A percentile compares a stretch with the other conserved stretches of the same genome.
These are phyloP conservation scores for Ilyonectria destructans DNA, from an alignment of 2,329 filamentous ascomycete species.

Conservation along the genomic window DNA sequence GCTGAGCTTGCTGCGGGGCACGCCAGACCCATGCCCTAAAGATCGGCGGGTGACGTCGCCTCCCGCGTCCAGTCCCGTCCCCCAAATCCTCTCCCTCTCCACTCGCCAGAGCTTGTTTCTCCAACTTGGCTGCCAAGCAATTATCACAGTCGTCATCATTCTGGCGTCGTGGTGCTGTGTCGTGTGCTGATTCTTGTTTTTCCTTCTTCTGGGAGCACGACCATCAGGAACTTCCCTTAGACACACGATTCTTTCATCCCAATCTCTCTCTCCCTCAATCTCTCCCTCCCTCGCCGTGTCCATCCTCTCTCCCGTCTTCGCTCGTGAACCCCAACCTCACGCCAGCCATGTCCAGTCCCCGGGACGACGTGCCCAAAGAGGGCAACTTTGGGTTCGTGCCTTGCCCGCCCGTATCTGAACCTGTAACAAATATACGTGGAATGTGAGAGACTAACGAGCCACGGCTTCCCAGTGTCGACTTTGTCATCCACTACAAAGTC, in stretches of 20 bases:
- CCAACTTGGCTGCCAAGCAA: slow-evolving; percentile 25
- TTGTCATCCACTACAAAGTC: slow-evolving; percentile 87
- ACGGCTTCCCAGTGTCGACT: slow-evolving; percentile 79
- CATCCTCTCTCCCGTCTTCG: slow-evolving; percentile 14
- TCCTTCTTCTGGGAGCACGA: background rate
- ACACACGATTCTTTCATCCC: background rate
- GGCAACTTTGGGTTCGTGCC: slow-evolving; percentile 61
- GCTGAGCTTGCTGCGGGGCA: slow-evolving; percentile 26
- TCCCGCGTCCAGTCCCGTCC: slow-evolving; percentile 28
- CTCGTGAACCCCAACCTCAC: slow-evolving; percentile 28
- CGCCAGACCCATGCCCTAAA: slow-evolving; percentile 21
- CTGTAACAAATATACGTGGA: background rate
- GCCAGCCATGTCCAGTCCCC: slow-evolving; percentile 53
- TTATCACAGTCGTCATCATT: slow-evolving; percentile 20
- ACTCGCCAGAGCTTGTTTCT: slow-evolving; percentile 47
- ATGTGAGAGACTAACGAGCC: slow-evolving; percentile 30
- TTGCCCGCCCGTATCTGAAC: background rate
- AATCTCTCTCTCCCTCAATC: background rate
- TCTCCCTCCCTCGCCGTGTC: background rate
- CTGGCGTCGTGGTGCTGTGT: slow-evolving; percentile 34
- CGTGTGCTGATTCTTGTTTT: slow-evolving; percentile 36
- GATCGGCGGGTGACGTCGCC: slow-evolving; percentile 45
- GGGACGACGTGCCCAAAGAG: slow-evolving; percentile 48
- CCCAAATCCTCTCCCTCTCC: slow-evolving; percentile 14
- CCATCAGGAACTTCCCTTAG: background rate